Conservation (phyloP, 1,139 yeast genomes). For the Suhomyces coccinellae region DNA sequence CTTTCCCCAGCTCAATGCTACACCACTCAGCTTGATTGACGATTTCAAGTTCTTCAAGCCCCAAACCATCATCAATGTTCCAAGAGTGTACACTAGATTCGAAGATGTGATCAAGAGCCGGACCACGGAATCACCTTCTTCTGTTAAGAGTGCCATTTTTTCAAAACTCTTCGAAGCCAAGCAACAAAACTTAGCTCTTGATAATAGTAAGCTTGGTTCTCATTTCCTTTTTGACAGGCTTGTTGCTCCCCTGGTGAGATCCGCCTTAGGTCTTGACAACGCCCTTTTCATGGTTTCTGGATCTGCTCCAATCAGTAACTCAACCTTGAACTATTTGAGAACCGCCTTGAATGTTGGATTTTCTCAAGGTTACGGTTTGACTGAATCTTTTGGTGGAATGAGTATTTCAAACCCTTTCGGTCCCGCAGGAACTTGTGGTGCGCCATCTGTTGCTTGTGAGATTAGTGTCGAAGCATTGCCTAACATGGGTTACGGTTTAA, state of each 20-base stretch:
- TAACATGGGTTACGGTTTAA: conserved; percentile 58
- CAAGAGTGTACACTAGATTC: conserved; percentile 63
- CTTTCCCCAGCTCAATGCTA: conserved; percentile 32
- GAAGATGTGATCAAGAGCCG: conserved; percentile 52
- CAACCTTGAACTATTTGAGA: conserved; percentile 59
- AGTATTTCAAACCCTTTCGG: conserved; percentile 44
- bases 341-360: conserved; percentile 61
- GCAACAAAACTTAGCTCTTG: conserved; percentile 18
- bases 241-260: conserved; percentile 53
- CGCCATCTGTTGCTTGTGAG: conserved; percentile 54
- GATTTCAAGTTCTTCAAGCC: conserved; percentile 61
- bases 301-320: conserved; percentile 71
- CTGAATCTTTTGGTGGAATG: conserved; percentile 72
- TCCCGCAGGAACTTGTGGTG: conserved; percentile 66
- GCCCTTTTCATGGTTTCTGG: conserved; percentile 53
- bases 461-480: conserved; percentile 66
- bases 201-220: conserved; percentile 26
- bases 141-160: conserved; percentile 15
- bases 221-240: conserved; percentile 49
- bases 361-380: conserved; percentile 75
- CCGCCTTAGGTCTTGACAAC: conserved; percentile 58
- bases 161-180: conserved; percentile 20
- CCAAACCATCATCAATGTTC: conserved; percentile 55
- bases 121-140: conserved; percentile 30
- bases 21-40: conserved; percentile 51